A percentile compares a stretch with the other conserved stretches of the same genome.
phyloP scores from a whole-genome alignment of 441 rosid genomes.

The Eruca vesicaria region DNA sequence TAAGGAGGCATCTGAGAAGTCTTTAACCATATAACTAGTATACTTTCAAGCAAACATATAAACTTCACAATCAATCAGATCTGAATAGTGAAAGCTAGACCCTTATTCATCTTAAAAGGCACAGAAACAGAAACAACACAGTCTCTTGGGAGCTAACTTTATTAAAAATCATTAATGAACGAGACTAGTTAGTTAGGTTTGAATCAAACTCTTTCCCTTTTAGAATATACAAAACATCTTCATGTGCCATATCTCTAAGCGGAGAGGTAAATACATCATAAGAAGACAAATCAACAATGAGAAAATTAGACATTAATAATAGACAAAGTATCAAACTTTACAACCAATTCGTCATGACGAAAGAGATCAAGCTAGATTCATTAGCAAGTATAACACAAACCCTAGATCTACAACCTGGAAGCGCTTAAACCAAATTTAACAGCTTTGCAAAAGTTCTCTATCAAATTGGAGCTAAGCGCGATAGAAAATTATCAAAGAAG shows the following conservation, averaged over 20 bases:
- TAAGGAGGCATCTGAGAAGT: neutral
- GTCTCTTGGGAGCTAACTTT: neutral
- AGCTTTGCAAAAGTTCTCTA: neutral
- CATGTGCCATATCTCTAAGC: neutral
- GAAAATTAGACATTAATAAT: neutral
- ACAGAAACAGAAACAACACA: neutral
- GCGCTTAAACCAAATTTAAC: neutral
- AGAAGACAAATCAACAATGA: neutral
- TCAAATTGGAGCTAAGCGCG: neutral
- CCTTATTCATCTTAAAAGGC: neutral
- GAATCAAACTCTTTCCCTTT: neutral
- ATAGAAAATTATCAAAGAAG: neutral
- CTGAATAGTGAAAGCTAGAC: neutral
- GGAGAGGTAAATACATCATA: neutral
- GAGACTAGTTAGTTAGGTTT: neutral
- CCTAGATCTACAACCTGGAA: neutral
- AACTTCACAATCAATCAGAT: neutral
- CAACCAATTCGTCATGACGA: neutral
- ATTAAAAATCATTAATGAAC: neutral
- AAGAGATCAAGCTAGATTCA: neutral
- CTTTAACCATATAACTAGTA: neutral
- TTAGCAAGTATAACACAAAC: neutral
- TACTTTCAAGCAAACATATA: neutral
- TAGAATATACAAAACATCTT: neutral
- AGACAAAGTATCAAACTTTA: neutral